Evolutionary conservation across 192 early-diverging fungal genomes (phyloP).

Genomic region (Coemansia sp.): DNA sequence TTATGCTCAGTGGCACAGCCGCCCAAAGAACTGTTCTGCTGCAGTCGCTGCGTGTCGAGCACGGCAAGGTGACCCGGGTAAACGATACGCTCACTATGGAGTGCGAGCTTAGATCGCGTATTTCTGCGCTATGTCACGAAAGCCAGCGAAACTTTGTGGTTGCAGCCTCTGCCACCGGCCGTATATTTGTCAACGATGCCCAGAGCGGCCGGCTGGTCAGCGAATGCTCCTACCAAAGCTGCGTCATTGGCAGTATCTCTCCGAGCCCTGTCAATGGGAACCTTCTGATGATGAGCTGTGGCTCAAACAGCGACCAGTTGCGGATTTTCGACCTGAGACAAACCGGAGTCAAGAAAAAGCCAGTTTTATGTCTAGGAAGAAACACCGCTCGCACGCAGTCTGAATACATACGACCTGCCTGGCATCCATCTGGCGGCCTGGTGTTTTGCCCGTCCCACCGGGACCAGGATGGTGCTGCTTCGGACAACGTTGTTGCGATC

Average conservation of each 20-base stretch:
- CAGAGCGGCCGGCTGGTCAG: constrained; percentile 20
- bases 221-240: background rate
- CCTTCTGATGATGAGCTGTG: constrained; percentile 22
- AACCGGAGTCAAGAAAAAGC: background rate
- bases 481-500: constrained; percentile 19
- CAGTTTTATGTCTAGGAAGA: constrained; percentile 23
- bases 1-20: constrained; percentile 30
- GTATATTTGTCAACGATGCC: constrained; percentile 18
- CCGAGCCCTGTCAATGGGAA: constrained; percentile 26
- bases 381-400: constrained; percentile 19
- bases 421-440: constrained; percentile 38
- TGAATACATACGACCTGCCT: constrained; percentile 31
- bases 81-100: background rate
- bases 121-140: constrained; percentile 32
- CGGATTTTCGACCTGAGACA: constrained; percentile 28
- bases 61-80: background rate
- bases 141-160: constrained; percentile 4
- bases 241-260: constrained; percentile 16
- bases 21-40: constrained; percentile 15
- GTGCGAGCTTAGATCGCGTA: constrained; percentile 18
- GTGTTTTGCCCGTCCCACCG: constrained; percentile 29
- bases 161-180: constrained; percentile 7
- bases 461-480: background rate
- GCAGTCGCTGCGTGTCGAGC: constrained; percentile 5
- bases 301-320: constrained; percentile 17